Evolutionary conservation across 2,329 filamentous ascomycete genomes (phyloP).

Genomic region (Colletotrichum higginsianum): DNA sequence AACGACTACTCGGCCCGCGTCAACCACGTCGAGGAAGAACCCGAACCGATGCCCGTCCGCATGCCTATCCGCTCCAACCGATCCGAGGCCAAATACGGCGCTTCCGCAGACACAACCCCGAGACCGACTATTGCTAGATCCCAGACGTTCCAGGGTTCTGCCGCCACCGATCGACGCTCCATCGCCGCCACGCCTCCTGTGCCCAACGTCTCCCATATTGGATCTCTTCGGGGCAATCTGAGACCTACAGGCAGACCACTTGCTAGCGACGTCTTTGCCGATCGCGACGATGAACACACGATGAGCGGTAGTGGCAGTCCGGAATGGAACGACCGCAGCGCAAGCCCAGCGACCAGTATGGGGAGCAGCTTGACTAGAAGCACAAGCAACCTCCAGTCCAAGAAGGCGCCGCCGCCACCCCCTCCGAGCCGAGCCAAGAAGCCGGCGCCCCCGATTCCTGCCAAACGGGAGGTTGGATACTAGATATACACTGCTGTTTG

Average conservation of each 20-base stretch:
- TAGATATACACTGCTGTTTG: constrained; percentile 40
- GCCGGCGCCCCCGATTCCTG: constrained; percentile 62
- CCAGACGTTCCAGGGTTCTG: constrained; percentile 56
- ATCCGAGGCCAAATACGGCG: constrained; percentile 48
- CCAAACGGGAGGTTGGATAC: constrained; percentile 51
- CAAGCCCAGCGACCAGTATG: constrained; percentile 71
- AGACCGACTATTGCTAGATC: constrained; percentile 56
- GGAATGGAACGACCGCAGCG: constrained; percentile 65
- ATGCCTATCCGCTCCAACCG: constrained; percentile 61
- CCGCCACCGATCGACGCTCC: constrained; percentile 41
- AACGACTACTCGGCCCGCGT: constrained; percentile 53
- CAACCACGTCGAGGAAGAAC: constrained; percentile 50
- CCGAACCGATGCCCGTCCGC: constrained; percentile 54
- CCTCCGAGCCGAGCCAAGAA: constrained; percentile 67
- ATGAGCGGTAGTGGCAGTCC: constrained; percentile 67
- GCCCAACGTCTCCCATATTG: constrained; percentile 48
- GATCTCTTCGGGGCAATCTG: constrained; percentile 58
- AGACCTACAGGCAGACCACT: constrained; percentile 60
- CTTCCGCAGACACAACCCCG: constrained; percentile 53
- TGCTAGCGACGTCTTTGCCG: constrained; percentile 61
- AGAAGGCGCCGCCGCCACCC: constrained; percentile 62
- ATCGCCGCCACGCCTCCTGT: constrained; percentile 30
- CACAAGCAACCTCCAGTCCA: constrained; percentile 49
- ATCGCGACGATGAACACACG: constrained; percentile 64
- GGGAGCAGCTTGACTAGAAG: constrained; percentile 68